These are phyloP conservation scores for Naganishia friedmannii DNA, from an alignment of 768 basidiomycete species.

Conservation along the genomic window DNA sequence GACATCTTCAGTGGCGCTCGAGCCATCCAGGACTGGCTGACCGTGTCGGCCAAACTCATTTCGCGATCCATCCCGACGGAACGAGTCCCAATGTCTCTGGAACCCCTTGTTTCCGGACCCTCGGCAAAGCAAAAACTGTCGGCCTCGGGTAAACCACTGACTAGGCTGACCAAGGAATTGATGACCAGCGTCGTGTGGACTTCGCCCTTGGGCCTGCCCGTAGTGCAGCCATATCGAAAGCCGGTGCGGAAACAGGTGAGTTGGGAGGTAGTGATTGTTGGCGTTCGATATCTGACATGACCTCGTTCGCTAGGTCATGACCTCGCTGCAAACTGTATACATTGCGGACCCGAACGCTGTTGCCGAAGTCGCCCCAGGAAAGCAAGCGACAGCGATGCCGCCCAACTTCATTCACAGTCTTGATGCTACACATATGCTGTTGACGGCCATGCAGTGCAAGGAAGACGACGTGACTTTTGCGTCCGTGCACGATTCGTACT, in stretches of 20 bases:
- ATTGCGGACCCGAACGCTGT: conserved; percentile 80
- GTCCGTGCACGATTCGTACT: conserved; percentile 97
- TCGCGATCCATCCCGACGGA: conserved; percentile 77
- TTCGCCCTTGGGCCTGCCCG: conserved; percentile 87
- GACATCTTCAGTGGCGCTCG: conserved; percentile 91
- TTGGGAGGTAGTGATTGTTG: neutral
- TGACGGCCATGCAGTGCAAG: conserved; percentile 84
- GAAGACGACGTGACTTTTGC: conserved; percentile 77
- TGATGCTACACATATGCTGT: conserved; percentile 98
- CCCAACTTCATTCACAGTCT: conserved; percentile 98
- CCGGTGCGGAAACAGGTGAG: conserved; percentile 66
- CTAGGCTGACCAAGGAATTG: conserved; percentile 71
- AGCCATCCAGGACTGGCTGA: conserved; percentile 87
- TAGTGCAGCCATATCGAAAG: conserved; percentile 94
- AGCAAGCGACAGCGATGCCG: conserved; percentile 95
- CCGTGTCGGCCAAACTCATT: conserved; percentile 74
- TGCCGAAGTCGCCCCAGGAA: conserved; percentile 74
- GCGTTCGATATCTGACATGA: neutral
- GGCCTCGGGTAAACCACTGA: conserved; percentile 27
- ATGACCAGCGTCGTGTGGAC: conserved; percentile 98
- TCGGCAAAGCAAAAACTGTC: neutral
- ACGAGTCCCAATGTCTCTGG: conserved; percentile 38
- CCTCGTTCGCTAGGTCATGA: conserved; percentile 59
- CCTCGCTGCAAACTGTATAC: conserved; percentile 77
- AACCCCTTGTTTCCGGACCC: conserved; percentile 23